Percentiles rank a stretch among this genome's conserved stretches.
phyloP scores from a whole-genome alignment of 345 rosid species.

The Pelargonium nanum region DNA sequence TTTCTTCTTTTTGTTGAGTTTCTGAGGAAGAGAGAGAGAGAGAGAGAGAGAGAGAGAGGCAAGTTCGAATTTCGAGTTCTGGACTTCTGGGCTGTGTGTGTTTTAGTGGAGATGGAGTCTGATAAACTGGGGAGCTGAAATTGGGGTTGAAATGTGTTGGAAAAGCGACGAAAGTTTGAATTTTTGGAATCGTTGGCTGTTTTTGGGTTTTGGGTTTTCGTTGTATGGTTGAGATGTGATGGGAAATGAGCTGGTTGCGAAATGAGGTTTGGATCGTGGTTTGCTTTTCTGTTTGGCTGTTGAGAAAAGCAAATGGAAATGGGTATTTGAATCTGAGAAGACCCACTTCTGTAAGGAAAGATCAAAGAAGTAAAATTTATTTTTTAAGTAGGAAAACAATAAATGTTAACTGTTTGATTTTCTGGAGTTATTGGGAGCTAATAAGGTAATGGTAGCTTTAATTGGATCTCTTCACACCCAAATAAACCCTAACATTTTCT shows the following conservation, averaged over 20 bases:
- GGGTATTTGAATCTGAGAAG: neutral
- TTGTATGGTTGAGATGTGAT: neutral
- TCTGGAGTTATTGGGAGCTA: neutral
- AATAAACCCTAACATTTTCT: neutral
- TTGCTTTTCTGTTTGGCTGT: constrained; percentile 19
- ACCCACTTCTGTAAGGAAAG: neutral
- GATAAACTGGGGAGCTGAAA: neutral
- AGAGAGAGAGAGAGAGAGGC: neutral
- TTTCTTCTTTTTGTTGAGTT: constrained; percentile 7
- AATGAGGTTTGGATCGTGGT: neutral
- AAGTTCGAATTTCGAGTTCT: neutral
- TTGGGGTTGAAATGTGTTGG: constrained; percentile 13
- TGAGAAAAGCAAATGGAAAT: constrained; percentile 1
- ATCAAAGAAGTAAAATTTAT: neutral
- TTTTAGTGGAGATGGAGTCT: neutral
- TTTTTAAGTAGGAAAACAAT: neutral
- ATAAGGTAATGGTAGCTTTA: neutral
- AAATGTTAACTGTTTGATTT: neutral
- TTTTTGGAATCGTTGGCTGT: constrained; percentile 1
- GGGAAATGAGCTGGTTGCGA: neutral
- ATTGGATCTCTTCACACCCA: neutral
- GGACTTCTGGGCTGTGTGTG: neutral
- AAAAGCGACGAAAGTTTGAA: neutral
- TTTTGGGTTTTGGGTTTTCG: neutral
- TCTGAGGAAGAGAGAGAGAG: constrained; percentile 6